These are phyloP conservation scores for Polytrichum commune DNA, from an alignment of 225 moss, liverwort and hornwort species.

Conservation along the genomic window DNA sequence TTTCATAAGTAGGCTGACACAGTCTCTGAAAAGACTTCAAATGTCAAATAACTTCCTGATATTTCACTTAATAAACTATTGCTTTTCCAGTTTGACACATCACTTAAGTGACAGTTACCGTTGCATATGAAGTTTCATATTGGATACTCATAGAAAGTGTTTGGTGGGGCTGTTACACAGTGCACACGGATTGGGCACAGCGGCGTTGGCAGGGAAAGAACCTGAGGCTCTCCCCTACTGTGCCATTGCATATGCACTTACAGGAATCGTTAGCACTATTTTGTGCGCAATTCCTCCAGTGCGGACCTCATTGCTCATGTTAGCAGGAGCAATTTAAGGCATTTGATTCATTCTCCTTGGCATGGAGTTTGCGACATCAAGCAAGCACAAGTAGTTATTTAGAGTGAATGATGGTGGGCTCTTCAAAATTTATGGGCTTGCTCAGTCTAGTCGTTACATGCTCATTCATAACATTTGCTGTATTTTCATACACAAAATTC, in stretches of 20 bases:
- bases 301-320: conserved; percentile 43
- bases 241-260: conserved; percentile 90
- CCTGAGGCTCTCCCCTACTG: conserved; percentile 95
- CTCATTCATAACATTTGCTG: too few species aligned
- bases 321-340: conserved; percentile 42
- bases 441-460: too few species aligned
- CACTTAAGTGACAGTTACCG: neutral
- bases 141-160: neutral
- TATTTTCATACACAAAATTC: too few species aligned
- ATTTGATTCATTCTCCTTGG: neutral
- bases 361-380: too few species aligned
- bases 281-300: conserved; percentile 53
- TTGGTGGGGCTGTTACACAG: conserved; percentile 44
- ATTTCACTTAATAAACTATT: too few species aligned
- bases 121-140: neutral
- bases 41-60: too few species aligned
- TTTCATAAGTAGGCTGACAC: too few species aligned
- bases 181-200: conserved; percentile 94
- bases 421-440: too few species aligned
- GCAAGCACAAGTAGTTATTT: too few species aligned
- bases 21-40: too few species aligned
- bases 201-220: conserved; percentile 92
- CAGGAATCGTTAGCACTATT: conserved; percentile 63
- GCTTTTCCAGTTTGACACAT: too few species aligned
- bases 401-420: too few species aligned